Percentiles rank a stretch among this genome's conserved stretches.
Conservation (phyloP, 129 eudicot genomes). For the Solidago caesia region DNA sequence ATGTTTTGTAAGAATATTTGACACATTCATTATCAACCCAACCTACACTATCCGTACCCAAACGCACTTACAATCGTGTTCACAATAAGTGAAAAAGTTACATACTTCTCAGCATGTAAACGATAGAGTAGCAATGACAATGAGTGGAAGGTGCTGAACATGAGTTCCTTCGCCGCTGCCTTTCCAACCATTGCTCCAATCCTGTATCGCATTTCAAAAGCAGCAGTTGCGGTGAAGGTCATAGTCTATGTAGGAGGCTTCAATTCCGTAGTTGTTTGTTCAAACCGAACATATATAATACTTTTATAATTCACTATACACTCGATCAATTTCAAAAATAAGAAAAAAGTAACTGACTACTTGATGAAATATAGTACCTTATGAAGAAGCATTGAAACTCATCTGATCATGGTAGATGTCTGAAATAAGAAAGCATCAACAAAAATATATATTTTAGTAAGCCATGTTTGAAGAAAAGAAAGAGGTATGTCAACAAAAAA, state of each 20-base stretch:
- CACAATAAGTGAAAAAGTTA: too few species aligned
- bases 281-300: conserved; percentile 11
- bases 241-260: conserved; percentile 83
- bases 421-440: conserved; percentile 26
- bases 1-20: too few species aligned
- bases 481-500: neutral
- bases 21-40: too few species aligned
- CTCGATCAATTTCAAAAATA: conserved; percentile 13
- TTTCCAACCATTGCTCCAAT: conserved; percentile 92
- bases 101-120: too few species aligned
- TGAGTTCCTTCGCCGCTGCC: conserved; percentile 70
- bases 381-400: conserved; percentile 87
- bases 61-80: too few species aligned
- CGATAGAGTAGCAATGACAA: conserved; percentile 87
- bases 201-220: conserved; percentile 94
- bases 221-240: conserved; percentile 99
- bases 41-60: too few species aligned
- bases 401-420: conserved; percentile 99
- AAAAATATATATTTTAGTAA: conserved; percentile 9
- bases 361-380: too few species aligned
- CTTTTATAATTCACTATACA: neutral
- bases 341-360: neutral
- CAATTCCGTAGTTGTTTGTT: conserved; percentile 51
- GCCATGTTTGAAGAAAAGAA: conserved; percentile 11
- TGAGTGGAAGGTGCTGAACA: conserved; percentile 95